Evolutionary conservation across 257 asterid species (phyloP).

Genomic region (Solanum peruvianum): DNA sequence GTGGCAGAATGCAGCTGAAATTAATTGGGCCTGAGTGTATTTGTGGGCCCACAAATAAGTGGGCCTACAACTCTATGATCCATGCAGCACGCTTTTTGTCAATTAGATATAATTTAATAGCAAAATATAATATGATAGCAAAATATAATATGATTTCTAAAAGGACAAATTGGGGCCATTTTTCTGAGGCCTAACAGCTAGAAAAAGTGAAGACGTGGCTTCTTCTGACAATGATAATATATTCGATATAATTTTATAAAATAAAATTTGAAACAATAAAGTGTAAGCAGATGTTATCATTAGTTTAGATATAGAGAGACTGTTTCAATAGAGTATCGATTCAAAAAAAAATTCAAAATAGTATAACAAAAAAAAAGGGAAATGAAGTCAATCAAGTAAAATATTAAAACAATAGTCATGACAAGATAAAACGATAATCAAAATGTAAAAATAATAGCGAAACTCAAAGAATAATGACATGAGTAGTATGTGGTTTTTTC

Average conservation of each 20-base stretch:
- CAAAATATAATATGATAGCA: neutral
- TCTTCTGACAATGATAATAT: no score
- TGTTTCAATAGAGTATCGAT: fast-evolving
- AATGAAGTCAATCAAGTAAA: neutral
- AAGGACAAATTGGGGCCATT: slow-evolving; percentile 8
- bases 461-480: neutral
- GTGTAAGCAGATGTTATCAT: no score
- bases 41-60: slow-evolving; percentile 28
- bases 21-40: neutral
- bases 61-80: neutral
- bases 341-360: no score
- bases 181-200: slow-evolving; percentile 1
- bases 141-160: neutral
- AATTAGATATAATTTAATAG: neutral
- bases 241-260: no score
- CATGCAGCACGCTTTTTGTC: slow-evolving; percentile 25
- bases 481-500: slow-evolving; percentile 27
- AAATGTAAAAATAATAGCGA: neutral
- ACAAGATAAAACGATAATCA: no score
- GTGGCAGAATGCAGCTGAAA: neutral
- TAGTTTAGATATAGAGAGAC: fast-evolving
- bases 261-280: fast-evolving
- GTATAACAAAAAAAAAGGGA: no score
- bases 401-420: fast-evolving
- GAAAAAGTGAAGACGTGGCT: slow-evolving; percentile 6